Evolutionary conservation across 768 basidiomycete species (phyloP).

Genomic region (Leccinum broughii): DNA sequence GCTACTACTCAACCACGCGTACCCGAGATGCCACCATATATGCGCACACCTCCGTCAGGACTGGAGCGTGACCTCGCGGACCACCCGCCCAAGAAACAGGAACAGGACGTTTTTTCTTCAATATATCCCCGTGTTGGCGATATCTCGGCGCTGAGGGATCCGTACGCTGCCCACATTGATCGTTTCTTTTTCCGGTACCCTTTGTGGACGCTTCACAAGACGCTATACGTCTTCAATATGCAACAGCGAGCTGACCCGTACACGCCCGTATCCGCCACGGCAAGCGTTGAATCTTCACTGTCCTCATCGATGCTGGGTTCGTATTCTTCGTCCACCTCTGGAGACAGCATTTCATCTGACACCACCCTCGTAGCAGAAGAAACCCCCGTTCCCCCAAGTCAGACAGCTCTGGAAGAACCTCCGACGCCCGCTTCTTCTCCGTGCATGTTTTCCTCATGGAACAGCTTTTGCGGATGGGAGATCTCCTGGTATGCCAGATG

Average conservation of each 20-base stretch:
- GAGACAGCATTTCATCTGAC: slow-evolving; percentile 48
- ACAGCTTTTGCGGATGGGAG: slow-evolving; percentile 36
- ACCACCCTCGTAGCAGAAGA: slow-evolving; percentile 57
- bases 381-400: slow-evolving; percentile 10
- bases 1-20: not conserved
- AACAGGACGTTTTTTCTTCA: slow-evolving; percentile 25
- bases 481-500: slow-evolving; percentile 55
- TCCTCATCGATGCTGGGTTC: slow-evolving; percentile 23
- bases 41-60: slow-evolving; percentile 28
- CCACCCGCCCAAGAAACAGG: slow-evolving; percentile 5
- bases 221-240: slow-evolving; percentile 62
- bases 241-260: slow-evolving; percentile 31
- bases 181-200: slow-evolving; percentile 57
- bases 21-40: slow-evolving; percentile 12
- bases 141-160: slow-evolving; percentile 56
- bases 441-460: slow-evolving; percentile 11
- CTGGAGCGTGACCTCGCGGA: slow-evolving; percentile 30
- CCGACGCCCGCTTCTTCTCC: slow-evolving; percentile 11
- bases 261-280: slow-evolving; percentile 19
- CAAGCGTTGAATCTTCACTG: slow-evolving; percentile 8
- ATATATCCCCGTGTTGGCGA: slow-evolving; percentile 66
- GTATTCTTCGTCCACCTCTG: slow-evolving; percentile 16
- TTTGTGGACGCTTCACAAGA: slow-evolving; percentile 67
- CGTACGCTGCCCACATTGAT: slow-evolving; percentile 56
- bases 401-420: not conserved